These are phyloP conservation scores for Cytospora mali DNA, from an alignment of 2,329 filamentous ascomycete genomes.

Conservation along the genomic window DNA sequence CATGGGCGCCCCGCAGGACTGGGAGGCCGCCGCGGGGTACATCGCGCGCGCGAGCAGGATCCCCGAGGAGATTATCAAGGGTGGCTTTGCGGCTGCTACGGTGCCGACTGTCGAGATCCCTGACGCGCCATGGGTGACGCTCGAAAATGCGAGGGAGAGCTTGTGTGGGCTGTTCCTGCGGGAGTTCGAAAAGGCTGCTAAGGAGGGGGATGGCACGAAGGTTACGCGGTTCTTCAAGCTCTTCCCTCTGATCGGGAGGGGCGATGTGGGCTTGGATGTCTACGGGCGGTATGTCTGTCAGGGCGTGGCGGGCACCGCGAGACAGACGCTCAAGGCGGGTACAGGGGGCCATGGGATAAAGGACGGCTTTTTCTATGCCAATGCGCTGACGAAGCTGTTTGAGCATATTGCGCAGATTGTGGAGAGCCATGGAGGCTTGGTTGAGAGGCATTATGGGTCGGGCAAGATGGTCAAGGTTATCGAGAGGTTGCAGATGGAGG, in stretches of 20 bases:
- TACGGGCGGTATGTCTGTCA: slow-evolving; percentile 97
- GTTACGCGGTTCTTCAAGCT: slow-evolving; percentile 98
- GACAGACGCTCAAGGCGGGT: slow-evolving; percentile 75
- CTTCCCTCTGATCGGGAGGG: slow-evolving; percentile 88
- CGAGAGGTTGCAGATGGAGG: slow-evolving; percentile 88
- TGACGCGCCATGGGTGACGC: slow-evolving; percentile 82
- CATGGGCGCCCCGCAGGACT: slow-evolving; percentile 98
- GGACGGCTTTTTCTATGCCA: slow-evolving; percentile 90
- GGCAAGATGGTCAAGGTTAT: slow-evolving; percentile 96
- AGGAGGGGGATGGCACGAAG: slow-evolving; percentile 82
- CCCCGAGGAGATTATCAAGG: slow-evolving; percentile 76
- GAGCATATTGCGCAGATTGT: slow-evolving; percentile 98
- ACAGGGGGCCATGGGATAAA: slow-evolving; percentile 57
- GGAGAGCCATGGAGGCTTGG: slow-evolving; percentile 84
- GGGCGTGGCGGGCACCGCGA: slow-evolving; percentile 83
- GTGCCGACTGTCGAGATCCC: slow-evolving; percentile 96
- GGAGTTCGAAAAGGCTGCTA: slow-evolving; percentile 91
- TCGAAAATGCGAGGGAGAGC: slow-evolving; percentile 85
- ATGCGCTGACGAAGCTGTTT: slow-evolving; percentile 86
- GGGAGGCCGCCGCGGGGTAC: slow-evolving; percentile 94
- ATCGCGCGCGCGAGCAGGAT: slow-evolving; percentile 81
- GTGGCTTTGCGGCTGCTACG: slow-evolving; percentile 86
- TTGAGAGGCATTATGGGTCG: slow-evolving; percentile 89
- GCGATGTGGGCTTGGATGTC: slow-evolving; percentile 87
- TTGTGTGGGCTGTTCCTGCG: slow-evolving; percentile 87